Base-by-base conservation (phyloP, 2,329 filamentous ascomycete genomes). In the Fusarium sulawesiense region DNA sequence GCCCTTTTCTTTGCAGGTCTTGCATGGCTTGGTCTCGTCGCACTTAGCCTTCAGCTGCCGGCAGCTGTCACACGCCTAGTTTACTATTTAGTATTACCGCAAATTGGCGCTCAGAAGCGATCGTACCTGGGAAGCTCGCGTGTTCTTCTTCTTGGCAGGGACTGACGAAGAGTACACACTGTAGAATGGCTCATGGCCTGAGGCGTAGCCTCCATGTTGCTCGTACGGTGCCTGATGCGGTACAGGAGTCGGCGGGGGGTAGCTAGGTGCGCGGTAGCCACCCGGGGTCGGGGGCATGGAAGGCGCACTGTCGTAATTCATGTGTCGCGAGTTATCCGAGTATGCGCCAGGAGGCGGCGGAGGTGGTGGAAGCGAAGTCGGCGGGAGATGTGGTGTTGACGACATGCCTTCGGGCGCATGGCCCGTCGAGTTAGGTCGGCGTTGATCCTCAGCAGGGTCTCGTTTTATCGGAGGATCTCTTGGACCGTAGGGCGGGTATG, bases 11-110 rank as follows among this genome's bases (percentile, higher is more conserved):
- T 91, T 92, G 79, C 96, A 99, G 75, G 91, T 93, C 77, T 93
- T 95, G 74, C 92, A 91, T 3, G 92, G 94, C 71, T 92, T 90
- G 13, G 90, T 90, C 83, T 97, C 94, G 75, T 97, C 93, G 78
- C 94, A 97, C 80, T 97, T 97, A 16, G 93, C 93, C 80, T 97
- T 97, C 41, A 95, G 87, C 65, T 92, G 88, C 62, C 94, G 90
- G 80, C 94, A 97, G 79, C 91, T 93, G 76, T 97, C 94, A 80
- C 96, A 99, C 40, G 96, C 96, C 91, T 97, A 74, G 27, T 45
- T 20, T 47, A 37, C n/a, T 18, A 20, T 61, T 76, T 64, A 75
- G 66, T 34, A 30, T 20, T 48, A 45, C 16, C 41, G 56, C 47
- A 11, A 20, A 32, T 30, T 20, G 23, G 29, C 23, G 23, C 20